These are phyloP conservation scores for Komagataea norvegica DNA, from an alignment of 1,139 yeast genomes.

Conservation along the genomic window DNA sequence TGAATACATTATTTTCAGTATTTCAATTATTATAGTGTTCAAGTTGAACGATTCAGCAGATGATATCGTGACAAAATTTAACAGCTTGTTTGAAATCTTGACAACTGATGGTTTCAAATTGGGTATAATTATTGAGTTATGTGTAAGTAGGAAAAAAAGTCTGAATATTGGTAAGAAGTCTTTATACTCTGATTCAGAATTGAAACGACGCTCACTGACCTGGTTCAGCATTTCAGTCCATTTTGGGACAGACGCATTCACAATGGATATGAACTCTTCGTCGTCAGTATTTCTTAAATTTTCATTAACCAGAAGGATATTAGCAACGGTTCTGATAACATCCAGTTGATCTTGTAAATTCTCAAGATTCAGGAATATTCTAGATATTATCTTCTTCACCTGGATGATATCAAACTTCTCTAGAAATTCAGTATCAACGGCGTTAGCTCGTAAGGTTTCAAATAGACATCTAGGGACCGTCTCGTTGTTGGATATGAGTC, in stretches of 20 bases:
- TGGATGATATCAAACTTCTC: constrained; percentile 10
- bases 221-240: constrained; percentile 17
- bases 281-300: constrained; percentile 12
- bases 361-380: constrained; percentile 9
- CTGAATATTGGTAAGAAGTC: constrained; percentile 26
- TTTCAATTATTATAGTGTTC: constrained; percentile 25
- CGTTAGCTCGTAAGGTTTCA: constrained; percentile 10
- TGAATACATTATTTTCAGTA: constrained; percentile 24
- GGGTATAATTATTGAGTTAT: constrained; percentile 14
- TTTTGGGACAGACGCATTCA: constrained; percentile 10
- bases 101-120: constrained; percentile 14
- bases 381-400: constrained; percentile 12
- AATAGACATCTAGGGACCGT: constrained; percentile 7
- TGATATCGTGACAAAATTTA: constrained; percentile 24
- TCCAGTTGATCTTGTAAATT: constrained; percentile 17
- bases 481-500: not conserved
- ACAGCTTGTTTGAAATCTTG: constrained; percentile 21
- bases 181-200: constrained; percentile 23
- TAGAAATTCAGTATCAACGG: constrained; percentile 18
- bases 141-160: constrained; percentile 21
- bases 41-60: constrained; percentile 18
- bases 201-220: constrained; percentile 25
- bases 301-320: constrained; percentile 19
- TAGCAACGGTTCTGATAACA: constrained; percentile 20
- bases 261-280: not conserved